These are phyloP conservation scores for Chloroidium sp. DNA, from an alignment of 163 green algal species.

Conservation along the genomic window DNA sequence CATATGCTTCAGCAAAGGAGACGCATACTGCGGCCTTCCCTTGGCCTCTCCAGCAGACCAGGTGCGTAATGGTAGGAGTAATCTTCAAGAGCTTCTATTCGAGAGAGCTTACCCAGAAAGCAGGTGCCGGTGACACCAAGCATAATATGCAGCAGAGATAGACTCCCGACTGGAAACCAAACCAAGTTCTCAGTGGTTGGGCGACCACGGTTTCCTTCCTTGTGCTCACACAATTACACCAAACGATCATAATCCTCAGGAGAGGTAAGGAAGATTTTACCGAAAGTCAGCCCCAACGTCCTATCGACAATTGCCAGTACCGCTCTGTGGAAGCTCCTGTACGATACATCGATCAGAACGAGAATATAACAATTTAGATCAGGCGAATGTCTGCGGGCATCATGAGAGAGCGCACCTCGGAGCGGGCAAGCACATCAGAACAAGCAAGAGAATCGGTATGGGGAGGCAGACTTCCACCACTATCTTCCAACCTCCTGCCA, in stretches of 20 bases:
- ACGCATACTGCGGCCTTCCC: too few species aligned
- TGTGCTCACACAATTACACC: too few species aligned
- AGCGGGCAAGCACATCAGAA: conserved; percentile 14
- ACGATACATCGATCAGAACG: not conserved
- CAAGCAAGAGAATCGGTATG: conserved; percentile 19
- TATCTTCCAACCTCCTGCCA: not conserved
- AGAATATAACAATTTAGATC: too few species aligned
- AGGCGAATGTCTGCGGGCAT: too few species aligned
- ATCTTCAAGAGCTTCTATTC: too few species aligned
- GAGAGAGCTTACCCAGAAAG: conserved; percentile 10
- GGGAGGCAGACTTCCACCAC: conserved; percentile 11
- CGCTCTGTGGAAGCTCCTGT: conserved; percentile 16
- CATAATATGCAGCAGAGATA: conserved; percentile 24
- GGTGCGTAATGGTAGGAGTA: too few species aligned
- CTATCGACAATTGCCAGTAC: conserved; percentile 20
- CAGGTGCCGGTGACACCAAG: conserved; percentile 17
- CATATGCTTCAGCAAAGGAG: too few species aligned
- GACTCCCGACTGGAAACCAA: conserved; percentile 1
- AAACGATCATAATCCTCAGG: too few species aligned
- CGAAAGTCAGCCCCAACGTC: conserved; percentile 17
- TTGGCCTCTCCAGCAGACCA: too few species aligned
- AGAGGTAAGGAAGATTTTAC: not conserved
- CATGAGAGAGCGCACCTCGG: conserved; percentile 6
- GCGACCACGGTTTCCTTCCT: too few species aligned
- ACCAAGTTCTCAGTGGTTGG: conserved; percentile 1